These are phyloP conservation scores for Arthrobotrys musiformis DNA, from an alignment of 2,329 filamentous ascomycete species.

Conservation along the genomic window DNA sequence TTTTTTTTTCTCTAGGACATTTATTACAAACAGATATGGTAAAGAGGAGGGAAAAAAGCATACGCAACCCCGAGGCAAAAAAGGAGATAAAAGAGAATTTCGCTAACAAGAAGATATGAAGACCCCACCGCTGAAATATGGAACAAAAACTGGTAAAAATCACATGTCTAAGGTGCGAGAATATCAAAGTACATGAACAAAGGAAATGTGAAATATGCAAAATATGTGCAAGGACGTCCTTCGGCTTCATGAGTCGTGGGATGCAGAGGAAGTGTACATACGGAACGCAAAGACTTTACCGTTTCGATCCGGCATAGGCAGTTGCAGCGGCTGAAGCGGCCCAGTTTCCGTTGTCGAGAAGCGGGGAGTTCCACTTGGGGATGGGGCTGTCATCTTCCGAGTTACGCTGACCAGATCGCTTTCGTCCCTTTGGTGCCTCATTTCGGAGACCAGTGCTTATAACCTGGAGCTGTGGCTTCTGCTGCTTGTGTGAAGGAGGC, in stretches of 20 bases:
- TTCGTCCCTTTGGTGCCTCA: conserved; percentile 73
- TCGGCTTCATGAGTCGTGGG: conserved; percentile 17
- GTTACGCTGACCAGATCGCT: conserved; percentile 71
- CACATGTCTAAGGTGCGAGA: conserved; percentile 45
- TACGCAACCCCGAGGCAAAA: conserved; percentile 28
- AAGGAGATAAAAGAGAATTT: conserved; percentile 26
- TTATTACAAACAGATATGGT: conserved; percentile 51
- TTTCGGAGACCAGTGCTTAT: conserved; percentile 68
- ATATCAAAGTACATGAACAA: conserved; percentile 36
- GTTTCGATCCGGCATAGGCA: conserved; percentile 69
- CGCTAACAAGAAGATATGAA: conserved; percentile 25
- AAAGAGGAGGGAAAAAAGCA: conserved; percentile 21
- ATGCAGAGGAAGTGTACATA: conserved; percentile 11
- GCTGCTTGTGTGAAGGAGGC: conserved; percentile 81
- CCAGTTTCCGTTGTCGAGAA: conserved; percentile 95
- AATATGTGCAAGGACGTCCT: conserved; percentile 23
- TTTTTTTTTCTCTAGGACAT: conserved; percentile 41
- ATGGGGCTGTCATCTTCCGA: conserved; percentile 66
- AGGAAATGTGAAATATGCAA: conserved; percentile 35
- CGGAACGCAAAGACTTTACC: conserved; percentile 64
- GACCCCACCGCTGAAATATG: conserved; percentile 41
- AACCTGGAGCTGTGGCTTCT: conserved; percentile 77
- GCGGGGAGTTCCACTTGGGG: conserved; percentile 92
- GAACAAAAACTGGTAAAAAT: not conserved
- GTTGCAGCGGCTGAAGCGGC: conserved; percentile 80